Evolutionary conservation across 768 basidiomycete genomes (phyloP).

Genomic region (Amanita subjunquillea): DNA sequence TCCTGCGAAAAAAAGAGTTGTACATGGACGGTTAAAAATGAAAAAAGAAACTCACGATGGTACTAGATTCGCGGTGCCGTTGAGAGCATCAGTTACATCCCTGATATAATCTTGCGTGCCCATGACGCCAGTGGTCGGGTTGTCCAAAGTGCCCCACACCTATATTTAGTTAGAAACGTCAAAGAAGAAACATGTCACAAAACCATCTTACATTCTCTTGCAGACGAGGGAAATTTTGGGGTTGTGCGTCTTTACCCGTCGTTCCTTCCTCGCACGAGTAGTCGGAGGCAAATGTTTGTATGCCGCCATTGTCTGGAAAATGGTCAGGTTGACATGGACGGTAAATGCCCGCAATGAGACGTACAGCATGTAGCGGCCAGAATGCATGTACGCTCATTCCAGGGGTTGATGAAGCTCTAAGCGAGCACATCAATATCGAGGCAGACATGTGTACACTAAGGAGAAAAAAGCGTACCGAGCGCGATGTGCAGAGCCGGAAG

Average conservation of each 20-base stretch:
- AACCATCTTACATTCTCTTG: not conserved
- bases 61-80: not conserved
- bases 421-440: not conserved
- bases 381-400: constrained; percentile 1
- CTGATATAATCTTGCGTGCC: constrained; percentile 5
- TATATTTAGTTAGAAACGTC: not conserved
- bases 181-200: not conserved
- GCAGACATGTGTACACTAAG: not conserved
- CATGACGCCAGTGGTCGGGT: constrained; percentile 1
- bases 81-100: constrained; percentile 1
- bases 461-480: not conserved
- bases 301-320: not conserved
- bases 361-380: constrained; percentile 6
- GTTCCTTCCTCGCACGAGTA: not conserved
- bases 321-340: not conserved
- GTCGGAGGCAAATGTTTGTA: not conserved
- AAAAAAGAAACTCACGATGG: constrained; percentile 5
- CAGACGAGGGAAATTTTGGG: not conserved
- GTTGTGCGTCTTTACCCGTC: not conserved
- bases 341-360: not conserved
- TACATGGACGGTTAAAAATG: not conserved
- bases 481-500: constrained; percentile 3
- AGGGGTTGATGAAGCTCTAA: constrained; percentile 1
- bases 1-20: not conserved
- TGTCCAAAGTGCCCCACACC: not conserved